These are phyloP conservation scores for Podaxis carcinomalis DNA, from an alignment of 768 basidiomycete genomes.

Conservation along the genomic window DNA sequence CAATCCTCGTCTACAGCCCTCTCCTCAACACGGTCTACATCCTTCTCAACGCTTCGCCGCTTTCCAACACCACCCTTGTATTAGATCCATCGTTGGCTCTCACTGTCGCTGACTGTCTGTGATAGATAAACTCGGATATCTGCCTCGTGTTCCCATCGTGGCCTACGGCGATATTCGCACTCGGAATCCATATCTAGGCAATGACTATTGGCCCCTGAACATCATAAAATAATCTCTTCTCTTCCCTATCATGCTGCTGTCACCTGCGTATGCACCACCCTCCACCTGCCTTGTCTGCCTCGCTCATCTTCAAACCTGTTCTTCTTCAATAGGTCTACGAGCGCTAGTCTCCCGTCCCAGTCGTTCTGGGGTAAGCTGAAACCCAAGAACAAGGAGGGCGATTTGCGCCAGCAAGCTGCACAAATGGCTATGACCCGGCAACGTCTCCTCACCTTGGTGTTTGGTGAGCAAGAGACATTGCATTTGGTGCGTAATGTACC, in stretches of 20 bases:
- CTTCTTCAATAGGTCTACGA: conserved; percentile 54
- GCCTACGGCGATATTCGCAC: conserved; percentile 17
- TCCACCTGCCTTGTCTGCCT: conserved; percentile 20
- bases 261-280: conserved; percentile 62
- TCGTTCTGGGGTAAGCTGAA: conserved; percentile 68
- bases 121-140: conserved; percentile 16
- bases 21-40: background rate
- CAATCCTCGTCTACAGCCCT: background rate
- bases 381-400: conserved; percentile 64
- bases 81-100: background rate
- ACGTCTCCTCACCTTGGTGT: conserved; percentile 76
- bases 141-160: conserved; percentile 64
- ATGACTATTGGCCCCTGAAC: conserved; percentile 23
- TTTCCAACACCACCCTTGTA: background rate
- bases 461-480: conserved; percentile 84
- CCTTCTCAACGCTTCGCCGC: background rate
- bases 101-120: conserved; percentile 18
- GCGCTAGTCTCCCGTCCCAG: conserved; percentile 51
- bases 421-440: conserved; percentile 71
- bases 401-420: conserved; percentile 39
- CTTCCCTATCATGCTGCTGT: conserved; percentile 61
- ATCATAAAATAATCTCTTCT: conserved; percentile 19
- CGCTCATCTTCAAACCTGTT: conserved; percentile 28
- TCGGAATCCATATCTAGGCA: conserved; percentile 24
- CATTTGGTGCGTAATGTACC: conserved; percentile 46